Base-by-base conservation (phyloP, 352 stramenopile genomes). In the Bremia lactucae region DNA sequence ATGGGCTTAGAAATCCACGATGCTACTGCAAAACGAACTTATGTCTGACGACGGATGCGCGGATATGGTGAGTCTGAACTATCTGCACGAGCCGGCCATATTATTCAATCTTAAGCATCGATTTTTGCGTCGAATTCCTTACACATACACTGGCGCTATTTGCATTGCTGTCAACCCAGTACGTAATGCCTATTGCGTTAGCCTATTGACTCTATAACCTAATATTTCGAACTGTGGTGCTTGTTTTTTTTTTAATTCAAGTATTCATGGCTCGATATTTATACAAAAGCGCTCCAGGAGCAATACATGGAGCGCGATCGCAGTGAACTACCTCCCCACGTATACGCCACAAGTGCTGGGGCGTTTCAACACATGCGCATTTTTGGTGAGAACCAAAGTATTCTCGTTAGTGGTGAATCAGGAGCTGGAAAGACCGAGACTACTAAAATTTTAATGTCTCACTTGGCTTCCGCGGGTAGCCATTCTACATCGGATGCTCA, bases 151-250 rank as follows among this genome's bases (percentile, higher is more conserved):
- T 14, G 94, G 94, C 29, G 83, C 96, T 16, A 98, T 98, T 66
- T 92, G 96, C 55, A 96, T 98, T 48, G 94, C 95, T 16, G 88
- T 98, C 22, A 98, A 98, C 61, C 95, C 94, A 25, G 79, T 92
- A 88, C 56, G 79, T 84, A n/a, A n/a, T n/a, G 13, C 11, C 40
- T 11, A 8, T 16, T 31, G 18, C 14, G 15, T 33, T 39, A 31
- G 36, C n/a, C 38, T 52, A 15, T 15, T 33, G 3, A 4, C 13
- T 36, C 20, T 10, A 37, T 28, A 46, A 36, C 18, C 24, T 50
- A 29, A 46, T 36, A 31, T 46, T 36, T 8, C 31, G 34, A 29
- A 42, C 23, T 28, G 21, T 19, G 18, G 31, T 13, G 6, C 20
- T 36, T 48, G 8, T 49, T 2, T 33, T 28, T 31, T 35, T 34